These are phyloP conservation scores for Penicillium soppii DNA, from an alignment of 495 filamentous ascomycete species.

Conservation along the genomic window DNA sequence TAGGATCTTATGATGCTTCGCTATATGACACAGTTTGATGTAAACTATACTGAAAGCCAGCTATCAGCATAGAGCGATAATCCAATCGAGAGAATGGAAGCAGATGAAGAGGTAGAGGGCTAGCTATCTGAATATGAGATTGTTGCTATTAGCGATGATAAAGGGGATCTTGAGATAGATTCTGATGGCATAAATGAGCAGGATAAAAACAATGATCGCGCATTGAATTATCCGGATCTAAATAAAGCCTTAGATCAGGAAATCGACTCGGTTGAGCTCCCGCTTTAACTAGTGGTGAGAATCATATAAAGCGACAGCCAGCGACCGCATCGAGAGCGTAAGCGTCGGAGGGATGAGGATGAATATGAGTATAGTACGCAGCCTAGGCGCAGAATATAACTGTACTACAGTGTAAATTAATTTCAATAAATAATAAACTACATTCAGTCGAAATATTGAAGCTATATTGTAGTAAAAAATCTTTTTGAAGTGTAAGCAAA, in stretches of 20 bases:
- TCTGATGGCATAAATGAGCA: no score
- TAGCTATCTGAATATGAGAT: constrained; percentile 3
- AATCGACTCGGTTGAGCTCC: neutral
- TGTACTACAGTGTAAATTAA: neutral
- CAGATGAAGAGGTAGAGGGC: neutral
- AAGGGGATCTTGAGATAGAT: neutral
- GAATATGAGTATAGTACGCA: neutral
- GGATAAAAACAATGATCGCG: no score
- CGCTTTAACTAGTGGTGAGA: neutral
- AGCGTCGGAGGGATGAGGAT: neutral
- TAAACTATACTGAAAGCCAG: constrained; percentile 2
- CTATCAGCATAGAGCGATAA: constrained; percentile 1
- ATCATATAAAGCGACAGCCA: neutral
- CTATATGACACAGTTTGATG: neutral
- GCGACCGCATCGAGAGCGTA: neutral
- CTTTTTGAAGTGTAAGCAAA: neutral
- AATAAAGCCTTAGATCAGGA: neutral
- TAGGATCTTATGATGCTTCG: constrained; percentile 4
- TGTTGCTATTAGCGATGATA: neutral
- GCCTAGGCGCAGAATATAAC: no score
- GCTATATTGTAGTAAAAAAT: no score
- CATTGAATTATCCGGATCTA: no score
- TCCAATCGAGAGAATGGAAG: neutral
- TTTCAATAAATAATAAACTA: neutral
- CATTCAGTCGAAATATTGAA: no score